phyloP scores from a whole-genome alignment of 352 stramenopile species.

The Phytophthora foliorum region DNA sequence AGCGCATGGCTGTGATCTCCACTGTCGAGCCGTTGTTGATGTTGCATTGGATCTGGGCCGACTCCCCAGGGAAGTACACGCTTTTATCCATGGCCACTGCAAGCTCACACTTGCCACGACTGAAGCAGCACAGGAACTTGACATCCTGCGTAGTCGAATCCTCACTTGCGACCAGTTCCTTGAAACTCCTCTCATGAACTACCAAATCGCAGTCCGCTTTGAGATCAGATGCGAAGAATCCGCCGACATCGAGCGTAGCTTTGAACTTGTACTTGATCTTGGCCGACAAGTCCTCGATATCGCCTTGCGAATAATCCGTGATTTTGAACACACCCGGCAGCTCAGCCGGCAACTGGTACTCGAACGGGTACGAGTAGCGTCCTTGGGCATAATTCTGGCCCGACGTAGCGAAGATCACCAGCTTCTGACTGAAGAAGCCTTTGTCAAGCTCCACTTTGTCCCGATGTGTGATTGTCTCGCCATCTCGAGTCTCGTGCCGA shows the following conservation, averaged over 20 bases:
- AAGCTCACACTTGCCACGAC: slow-evolving; percentile 58
- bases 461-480: slow-evolving; percentile 36
- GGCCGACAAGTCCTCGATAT: slow-evolving; percentile 54
- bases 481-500: slow-evolving; percentile 34
- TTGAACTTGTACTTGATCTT: slow-evolving; percentile 88
- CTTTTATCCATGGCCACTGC: slow-evolving; percentile 82
- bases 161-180: slow-evolving; percentile 52
- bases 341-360: slow-evolving; percentile 63
- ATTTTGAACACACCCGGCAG: slow-evolving; percentile 70
- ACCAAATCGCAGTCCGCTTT: slow-evolving; percentile 66
- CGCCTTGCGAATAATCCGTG: slow-evolving; percentile 52
- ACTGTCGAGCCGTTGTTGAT: slow-evolving; percentile 68
- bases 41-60: slow-evolving; percentile 66
- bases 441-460: slow-evolving; percentile 48
- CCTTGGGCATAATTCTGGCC: slow-evolving; percentile 46
- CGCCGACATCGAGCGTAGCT: slow-evolving; percentile 68
- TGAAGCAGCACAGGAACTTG: slow-evolving; percentile 74
- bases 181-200: slow-evolving; percentile 66
- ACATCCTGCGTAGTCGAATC: slow-evolving; percentile 67
- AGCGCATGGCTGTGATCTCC: slow-evolving; percentile 70
- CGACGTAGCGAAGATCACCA: slow-evolving; percentile 60
- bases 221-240: slow-evolving; percentile 70
- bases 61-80: slow-evolving; percentile 70
- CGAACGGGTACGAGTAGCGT: slow-evolving; percentile 72
- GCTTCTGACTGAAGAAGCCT: slow-evolving; percentile 80